Evolutionary conservation across 2,329 filamentous ascomycete species (phyloP), one percentile per base, ranked within the genome.

Genomic region (Aquanectria penicillioides): DNA sequence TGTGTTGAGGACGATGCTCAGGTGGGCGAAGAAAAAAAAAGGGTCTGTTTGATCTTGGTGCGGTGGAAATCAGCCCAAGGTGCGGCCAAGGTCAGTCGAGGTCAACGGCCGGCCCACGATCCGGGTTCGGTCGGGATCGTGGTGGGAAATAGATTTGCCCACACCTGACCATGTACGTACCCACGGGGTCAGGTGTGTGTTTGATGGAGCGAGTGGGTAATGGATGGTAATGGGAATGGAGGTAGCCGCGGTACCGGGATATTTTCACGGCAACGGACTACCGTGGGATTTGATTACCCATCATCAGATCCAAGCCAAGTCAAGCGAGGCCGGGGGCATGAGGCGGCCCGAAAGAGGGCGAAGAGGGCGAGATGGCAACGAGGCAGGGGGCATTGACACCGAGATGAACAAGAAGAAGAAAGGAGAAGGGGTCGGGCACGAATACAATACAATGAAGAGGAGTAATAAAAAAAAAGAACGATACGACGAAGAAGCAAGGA

Each of bases 61-160:
- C 38, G 29, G 26, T 57, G 57, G 49, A 56, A 58, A 67, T 62
- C 64, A 55, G 62, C 46, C 55, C 50, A 28, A 68, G 58, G 63
- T 61, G 57, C 59, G 53, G 40, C 60, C 52, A 69, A 65, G 66
- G 63, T 69, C 57, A 69, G 63, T 68, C 46, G 56, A 69, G 61
- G 67, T 65, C 57, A 60, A 60, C 49, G 52, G 53, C 62, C 56
- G 65, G 57, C 51, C 57, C 63, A 59, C 48, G 49, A 34, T 54
- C 65, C 58, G 63, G 68, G 59, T 31, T 51, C 62, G 54, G 58
- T 61, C 57, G 61, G 67, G 50, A 55, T 58, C 51, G 50, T 47
- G 53, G 49, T 52, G 49, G 46, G 41, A 47, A 43, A 36, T 34
- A 40, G 22, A 29, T 52, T 43, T 53, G 34, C 44, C 36, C 33